phyloP scores from a whole-genome alignment of 495 filamentous ascomycete species.

The Xylaria venustula region DNA sequence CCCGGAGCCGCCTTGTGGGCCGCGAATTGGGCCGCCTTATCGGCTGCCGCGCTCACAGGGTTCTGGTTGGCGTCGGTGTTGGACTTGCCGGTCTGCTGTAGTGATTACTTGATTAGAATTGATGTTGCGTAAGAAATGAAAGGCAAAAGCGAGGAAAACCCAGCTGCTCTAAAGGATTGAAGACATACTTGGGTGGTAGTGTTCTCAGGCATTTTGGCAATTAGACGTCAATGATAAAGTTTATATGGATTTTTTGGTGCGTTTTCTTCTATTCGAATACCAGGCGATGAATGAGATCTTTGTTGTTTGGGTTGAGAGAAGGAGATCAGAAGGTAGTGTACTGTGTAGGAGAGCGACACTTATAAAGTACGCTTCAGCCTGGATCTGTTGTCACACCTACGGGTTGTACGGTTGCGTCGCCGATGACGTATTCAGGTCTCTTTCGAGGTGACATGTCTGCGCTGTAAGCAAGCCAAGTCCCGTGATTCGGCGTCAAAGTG shows the following conservation, averaged over 20 bases:
- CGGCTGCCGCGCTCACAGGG: slow-evolving; percentile 30
- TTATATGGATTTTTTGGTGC: background rate
- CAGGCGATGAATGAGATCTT: no score
- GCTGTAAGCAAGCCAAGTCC: slow-evolving; percentile 22
- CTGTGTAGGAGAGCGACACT: background rate
- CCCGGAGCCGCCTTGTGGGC: slow-evolving; percentile 50
- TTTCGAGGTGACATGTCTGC: no score
- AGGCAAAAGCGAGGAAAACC: no score
- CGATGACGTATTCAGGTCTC: slow-evolving; percentile 28
- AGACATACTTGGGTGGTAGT: slow-evolving; percentile 24
- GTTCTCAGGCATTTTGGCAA: slow-evolving; percentile 26
- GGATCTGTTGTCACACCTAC: slow-evolving; percentile 10
- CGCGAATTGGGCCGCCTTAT: slow-evolving; percentile 34
- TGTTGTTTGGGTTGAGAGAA: no score
- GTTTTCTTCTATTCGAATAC: background rate
- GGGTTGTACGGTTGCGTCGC: slow-evolving; percentile 13
- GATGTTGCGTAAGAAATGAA: background rate
- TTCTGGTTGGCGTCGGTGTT: slow-evolving; percentile 32
- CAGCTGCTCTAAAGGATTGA: background rate
- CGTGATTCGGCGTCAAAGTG: slow-evolving; percentile 31
- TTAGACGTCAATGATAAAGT: slow-evolving; percentile 4
- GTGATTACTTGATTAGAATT: background rate
- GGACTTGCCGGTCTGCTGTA: slow-evolving; percentile 28
- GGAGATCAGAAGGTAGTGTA: background rate
- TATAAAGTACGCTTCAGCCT: background rate